Base-by-base conservation (phyloP, 106 monocot species). In the Amphibolis antarctica region DNA sequence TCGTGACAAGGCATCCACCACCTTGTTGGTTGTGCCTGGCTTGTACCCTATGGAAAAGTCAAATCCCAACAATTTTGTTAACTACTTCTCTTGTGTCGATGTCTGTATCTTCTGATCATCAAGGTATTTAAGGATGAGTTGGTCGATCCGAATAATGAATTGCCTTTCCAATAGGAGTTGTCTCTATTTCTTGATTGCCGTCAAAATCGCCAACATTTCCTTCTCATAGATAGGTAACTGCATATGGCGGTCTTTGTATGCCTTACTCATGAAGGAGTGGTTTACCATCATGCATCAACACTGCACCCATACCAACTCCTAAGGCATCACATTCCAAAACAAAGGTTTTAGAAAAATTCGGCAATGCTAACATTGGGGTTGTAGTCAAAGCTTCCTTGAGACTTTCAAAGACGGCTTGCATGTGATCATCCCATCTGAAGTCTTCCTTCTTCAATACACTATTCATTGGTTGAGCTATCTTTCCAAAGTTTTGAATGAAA, bases 11-110 rank as follows among this genome's bases (percentile, higher is more conserved):
- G 60, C 46, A 51, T 70, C 27, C 9, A 0, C 70, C 4, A 45
- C 36, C 19, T 0, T 61, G 12, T 61, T 70, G 4, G 13, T 31
- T 0, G 9, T 9, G 0, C 60, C 18, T 14, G 1, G 14, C 14
- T 61, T 50, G 22, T 62, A 70, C 26, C 62, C 46, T n/a, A 70
- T 50, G 0, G n/a, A 1, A 3, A 61, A 70, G 4, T 61, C 28
- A 42, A 29, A 70, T 0, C 49, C 70, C 31, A 62, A n/a, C 11
- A 70, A 6, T 22, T 70, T 70, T 0, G 9, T 21, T 0, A 61
- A 13, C 61, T 50, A 70, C 17, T 15, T 70, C 0, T 60, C 45
- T 0, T 62, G 48, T 10, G 44, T 0, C 12, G 22, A 5, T 10
- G 47, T 60, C 19, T 30, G 17, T 1, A 49, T 17, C 7, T 17